phyloP scores from a whole-genome alignment of 805 yeast species.

The Isabelozyma rhagii region DNA sequence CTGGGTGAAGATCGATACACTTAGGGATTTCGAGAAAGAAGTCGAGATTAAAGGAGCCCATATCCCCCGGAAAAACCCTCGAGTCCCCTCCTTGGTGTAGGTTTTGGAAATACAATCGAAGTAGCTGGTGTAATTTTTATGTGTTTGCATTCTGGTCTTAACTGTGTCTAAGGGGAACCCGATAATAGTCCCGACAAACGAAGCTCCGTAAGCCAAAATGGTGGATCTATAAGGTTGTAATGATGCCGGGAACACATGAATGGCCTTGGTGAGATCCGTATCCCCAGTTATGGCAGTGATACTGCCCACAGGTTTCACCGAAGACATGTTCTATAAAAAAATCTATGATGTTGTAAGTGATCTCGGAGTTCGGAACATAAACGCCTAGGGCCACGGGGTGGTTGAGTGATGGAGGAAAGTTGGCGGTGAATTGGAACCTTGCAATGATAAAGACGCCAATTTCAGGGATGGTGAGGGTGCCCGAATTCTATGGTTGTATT shows the following conservation, averaged over 20 bases:
- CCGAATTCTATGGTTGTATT: too few relatives aligned
- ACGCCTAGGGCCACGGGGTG: background rate
- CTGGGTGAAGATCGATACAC: conserved; percentile 60
- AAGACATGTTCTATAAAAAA: background rate
- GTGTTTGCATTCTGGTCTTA: conserved; percentile 83
- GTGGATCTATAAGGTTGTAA: conserved; percentile 55
- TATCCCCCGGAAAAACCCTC: conserved; percentile 74
- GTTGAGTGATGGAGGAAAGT: background rate
- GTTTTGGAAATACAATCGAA: conserved; percentile 58
- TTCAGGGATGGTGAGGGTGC: too few relatives aligned
- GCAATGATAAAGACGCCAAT: too few relatives aligned
- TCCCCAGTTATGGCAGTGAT: conserved; percentile 63
- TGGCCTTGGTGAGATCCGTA: conserved; percentile 42
- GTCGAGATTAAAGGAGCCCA: conserved; percentile 70
- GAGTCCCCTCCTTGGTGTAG: conserved; percentile 55
- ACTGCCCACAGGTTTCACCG: conserved; percentile 11
- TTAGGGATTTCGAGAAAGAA: conserved; percentile 60
- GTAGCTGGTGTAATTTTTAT: conserved; percentile 52
- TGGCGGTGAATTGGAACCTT: background rate
- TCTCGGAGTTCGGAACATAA: background rate
- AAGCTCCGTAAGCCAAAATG: conserved; percentile 60
- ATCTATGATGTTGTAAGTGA: background rate
- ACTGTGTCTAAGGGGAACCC: conserved; percentile 87
- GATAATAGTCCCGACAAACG: conserved; percentile 60
- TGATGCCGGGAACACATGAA: conserved; percentile 45